phyloP scores from a whole-genome alignment of 2,329 filamentous ascomycete species.

The Pseudocercospora macadamiae region DNA sequence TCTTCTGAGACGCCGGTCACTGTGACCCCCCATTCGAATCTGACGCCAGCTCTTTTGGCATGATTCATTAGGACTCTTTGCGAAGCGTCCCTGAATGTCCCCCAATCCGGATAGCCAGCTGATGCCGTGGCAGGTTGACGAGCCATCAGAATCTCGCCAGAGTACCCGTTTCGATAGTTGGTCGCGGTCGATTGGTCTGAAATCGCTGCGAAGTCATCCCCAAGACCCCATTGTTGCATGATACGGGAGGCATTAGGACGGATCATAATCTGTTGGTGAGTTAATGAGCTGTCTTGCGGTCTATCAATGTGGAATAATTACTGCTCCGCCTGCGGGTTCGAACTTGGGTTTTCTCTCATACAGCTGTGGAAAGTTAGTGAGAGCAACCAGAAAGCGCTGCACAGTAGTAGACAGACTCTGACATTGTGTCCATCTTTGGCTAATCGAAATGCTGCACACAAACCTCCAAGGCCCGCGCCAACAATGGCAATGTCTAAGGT shows the following conservation, averaged over 20 bases:
- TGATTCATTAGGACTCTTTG: slow-evolving; percentile 3
- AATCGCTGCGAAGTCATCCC: slow-evolving; percentile 3
- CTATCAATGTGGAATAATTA: neutral
- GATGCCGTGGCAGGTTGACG: neutral
- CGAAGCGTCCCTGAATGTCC: slow-evolving; percentile 1
- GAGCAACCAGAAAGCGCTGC: neutral
- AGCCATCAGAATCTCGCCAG: neutral
- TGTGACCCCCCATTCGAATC: slow-evolving; percentile 1
- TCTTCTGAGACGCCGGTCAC: slow-evolving; percentile 8
- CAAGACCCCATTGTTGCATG: slow-evolving; percentile 10
- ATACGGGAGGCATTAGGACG: slow-evolving; percentile 11
- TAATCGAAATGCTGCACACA: slow-evolving; percentile 12
- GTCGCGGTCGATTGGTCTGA: slow-evolving; percentile 7
- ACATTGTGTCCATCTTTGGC: slow-evolving; percentile 15
- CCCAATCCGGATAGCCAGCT: slow-evolving; percentile 7
- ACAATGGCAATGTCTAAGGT: slow-evolving; percentile 4
- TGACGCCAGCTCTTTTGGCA: slow-evolving; percentile 1
- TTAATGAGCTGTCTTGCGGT: neutral
- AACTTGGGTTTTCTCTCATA: slow-evolving; percentile 8
- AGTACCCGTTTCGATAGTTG: slow-evolving; percentile 1
- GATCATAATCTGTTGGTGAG: slow-evolving; percentile 8
- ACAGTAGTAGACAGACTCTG: neutral
- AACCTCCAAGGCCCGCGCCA: slow-evolving; percentile 15
- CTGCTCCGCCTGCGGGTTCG: slow-evolving; percentile 6
- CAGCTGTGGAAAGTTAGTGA: neutral